These are phyloP conservation scores for Coemansia sp. DNA, from an alignment of 192 early-diverging fungal species.

Conservation along the genomic window DNA sequence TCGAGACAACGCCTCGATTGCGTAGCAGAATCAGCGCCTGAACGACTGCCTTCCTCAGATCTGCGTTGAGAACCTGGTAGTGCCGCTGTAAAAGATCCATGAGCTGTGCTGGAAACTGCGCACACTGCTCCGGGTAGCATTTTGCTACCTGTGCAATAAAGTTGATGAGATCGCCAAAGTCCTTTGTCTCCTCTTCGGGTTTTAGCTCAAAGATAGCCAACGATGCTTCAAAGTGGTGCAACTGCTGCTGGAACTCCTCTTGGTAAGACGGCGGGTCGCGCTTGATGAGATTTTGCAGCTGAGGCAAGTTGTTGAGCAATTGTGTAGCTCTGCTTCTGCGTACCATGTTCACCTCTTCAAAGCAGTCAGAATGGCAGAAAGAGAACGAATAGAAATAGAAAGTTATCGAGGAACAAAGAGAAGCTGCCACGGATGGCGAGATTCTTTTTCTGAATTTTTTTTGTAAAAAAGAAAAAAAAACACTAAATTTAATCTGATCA, in stretches of 20 bases:
- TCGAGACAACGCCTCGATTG: conserved; percentile 77
- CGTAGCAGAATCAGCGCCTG: conserved; percentile 86
- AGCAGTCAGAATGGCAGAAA: background rate
- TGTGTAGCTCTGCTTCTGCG: conserved; percentile 39
- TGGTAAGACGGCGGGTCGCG: conserved; percentile 90
- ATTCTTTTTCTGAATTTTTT: background rate
- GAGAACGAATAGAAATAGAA: background rate
- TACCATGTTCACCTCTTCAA: conserved; percentile 20
- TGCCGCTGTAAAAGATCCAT: conserved; percentile 80
- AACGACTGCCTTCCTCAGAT: conserved; percentile 83
- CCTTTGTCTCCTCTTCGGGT: conserved; percentile 73
- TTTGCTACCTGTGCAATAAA: conserved; percentile 86
- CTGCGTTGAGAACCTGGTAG: conserved; percentile 77
- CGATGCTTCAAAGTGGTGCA: conserved; percentile 85
- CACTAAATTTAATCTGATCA: background rate
- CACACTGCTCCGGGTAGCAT: conserved; percentile 85
- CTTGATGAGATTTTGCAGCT: conserved; percentile 98
- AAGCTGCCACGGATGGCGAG: background rate
- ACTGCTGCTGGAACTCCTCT: conserved; percentile 93
- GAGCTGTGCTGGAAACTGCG: conserved; percentile 78
- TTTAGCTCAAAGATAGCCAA: conserved; percentile 87
- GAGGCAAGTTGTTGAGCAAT: conserved; percentile 76
- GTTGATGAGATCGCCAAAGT: conserved; percentile 85
- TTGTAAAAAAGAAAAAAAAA: background rate
- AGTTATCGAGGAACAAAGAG: background rate